Evolutionary conservation across 768 basidiomycete genomes (phyloP), one percentile per base, ranked within the genome.

Genomic region (Chalciporus chontae): DNA sequence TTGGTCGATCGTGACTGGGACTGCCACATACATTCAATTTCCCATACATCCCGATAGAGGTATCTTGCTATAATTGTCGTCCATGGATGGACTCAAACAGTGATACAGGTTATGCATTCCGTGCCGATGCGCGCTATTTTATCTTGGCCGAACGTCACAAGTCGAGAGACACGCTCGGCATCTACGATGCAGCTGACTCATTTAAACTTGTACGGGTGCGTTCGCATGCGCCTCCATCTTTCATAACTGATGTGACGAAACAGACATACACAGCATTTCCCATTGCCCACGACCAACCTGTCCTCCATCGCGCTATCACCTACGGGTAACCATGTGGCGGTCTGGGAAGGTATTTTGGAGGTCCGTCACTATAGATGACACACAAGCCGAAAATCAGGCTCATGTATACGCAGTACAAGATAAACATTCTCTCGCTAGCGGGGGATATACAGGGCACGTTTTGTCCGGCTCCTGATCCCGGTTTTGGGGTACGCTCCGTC

Each of bases 341-440:
- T 87, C 0, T 94, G 90, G 90, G 90, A 94, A 65, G 84, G 87
- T 2, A 77, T 85, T 9, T 67, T 92, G n/a, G 88, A 94, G 74
- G 90, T 89, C 54, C 23, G 73, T 51, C 26, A 31, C 29, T 9
- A 31, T n/a, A 4, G n/a, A 36, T 36, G 14, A 42, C 4, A 23
- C 14, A 11, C 34, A 34, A 40, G 21, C 32, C 38, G 21, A 15
- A 8, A 37, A 18, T 40, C 34, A 31, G 11, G 23, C 15, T 29
- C n/a, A 8, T 37, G 31, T 14, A 46, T 31, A 17, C 1, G 19
- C 55, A 93, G 91, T 92, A 87, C 68, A 92, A 87, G 63, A 68
- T 94, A 11, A 73, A 80, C 65, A 72, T 93, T 14, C 59, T 90
- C 43, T 81, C 84, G 1, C 74, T 92, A 3, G 69, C 83, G 14